phyloP scores from a whole-genome alignment of 2,329 filamentous ascomycete genomes.

The Elsinoe batatas region DNA sequence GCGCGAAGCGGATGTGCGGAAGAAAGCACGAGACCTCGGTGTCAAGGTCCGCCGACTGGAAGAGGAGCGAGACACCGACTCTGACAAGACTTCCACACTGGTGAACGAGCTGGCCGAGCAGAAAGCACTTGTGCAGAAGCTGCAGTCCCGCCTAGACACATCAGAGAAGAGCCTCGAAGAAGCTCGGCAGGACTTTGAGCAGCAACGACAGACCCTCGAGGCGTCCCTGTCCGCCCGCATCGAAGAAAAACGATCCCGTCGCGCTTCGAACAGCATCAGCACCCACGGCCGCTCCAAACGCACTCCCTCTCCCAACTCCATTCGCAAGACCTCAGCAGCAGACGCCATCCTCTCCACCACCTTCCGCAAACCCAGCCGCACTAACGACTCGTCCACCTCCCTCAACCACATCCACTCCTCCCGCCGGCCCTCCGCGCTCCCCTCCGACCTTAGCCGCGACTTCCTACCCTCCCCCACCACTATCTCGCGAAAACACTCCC shows the following conservation, averaged over 20 bases:
- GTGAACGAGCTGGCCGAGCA: constrained; percentile 55
- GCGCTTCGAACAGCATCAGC: constrained; percentile 17
- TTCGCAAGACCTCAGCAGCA: constrained; percentile 31
- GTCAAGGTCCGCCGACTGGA: constrained; percentile 59
- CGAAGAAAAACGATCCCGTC: constrained; percentile 52
- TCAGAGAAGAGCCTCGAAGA: constrained; percentile 54
- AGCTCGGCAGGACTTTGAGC: constrained; percentile 45
- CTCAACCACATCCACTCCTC: constrained; percentile 25
- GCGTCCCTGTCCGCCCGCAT: constrained; percentile 47
- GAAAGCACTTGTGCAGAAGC: constrained; percentile 48
- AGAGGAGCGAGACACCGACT: constrained; percentile 68
- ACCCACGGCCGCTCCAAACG: constrained; percentile 16
- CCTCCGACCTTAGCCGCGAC: constrained; percentile 9
- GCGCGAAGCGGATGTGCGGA: constrained; percentile 77
- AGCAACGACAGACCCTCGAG: constrained; percentile 51
- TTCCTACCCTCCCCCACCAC: constrained; percentile 16
- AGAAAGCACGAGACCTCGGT: constrained; percentile 79
- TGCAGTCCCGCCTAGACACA: constrained; percentile 57
- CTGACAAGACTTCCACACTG: constrained; percentile 52
- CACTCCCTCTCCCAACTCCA: constrained; percentile 28
- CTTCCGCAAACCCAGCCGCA: constrained; percentile 9
- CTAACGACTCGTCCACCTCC: constrained; percentile 12
- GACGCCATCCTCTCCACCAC: constrained; percentile 28
- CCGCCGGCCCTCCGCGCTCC: constrained; percentile 23
- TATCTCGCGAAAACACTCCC: constrained; percentile 38